Evolutionary conservation across 176 grass and related monocot species (phyloP).

Genomic region (Oryza longistaminata): DNA sequence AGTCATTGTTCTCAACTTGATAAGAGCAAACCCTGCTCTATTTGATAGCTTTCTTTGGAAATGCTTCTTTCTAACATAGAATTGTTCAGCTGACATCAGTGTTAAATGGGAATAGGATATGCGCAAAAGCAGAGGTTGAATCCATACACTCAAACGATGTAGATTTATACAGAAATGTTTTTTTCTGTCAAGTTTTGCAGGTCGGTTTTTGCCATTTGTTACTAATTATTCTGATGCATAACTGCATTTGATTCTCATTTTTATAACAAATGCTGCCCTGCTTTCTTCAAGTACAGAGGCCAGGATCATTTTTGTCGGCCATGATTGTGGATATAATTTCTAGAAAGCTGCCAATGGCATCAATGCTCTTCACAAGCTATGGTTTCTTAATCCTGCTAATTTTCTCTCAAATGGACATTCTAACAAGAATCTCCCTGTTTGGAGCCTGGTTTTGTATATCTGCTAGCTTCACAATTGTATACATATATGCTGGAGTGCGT

Average conservation of each 20-base stretch:
- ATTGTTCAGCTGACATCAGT: constrained; percentile 93
- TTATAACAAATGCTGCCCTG: neutral
- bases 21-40: constrained; percentile 83
- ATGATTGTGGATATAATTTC: constrained; percentile 80
- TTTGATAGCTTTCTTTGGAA: constrained; percentile 96
- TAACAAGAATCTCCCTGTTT: constrained; percentile 72
- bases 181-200: constrained; percentile 89
- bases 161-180: constrained; percentile 80
- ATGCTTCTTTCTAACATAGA: constrained; percentile 91
- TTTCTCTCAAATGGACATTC: constrained; percentile 61
- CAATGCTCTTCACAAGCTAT: constrained; percentile 77
- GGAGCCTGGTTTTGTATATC: constrained; percentile 83
- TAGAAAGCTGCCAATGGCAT: constrained; percentile 89
- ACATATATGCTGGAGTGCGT: constrained; percentile 96
- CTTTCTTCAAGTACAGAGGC: constrained; percentile 71
- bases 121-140: constrained; percentile 51
- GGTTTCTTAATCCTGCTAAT: constrained; percentile 71
- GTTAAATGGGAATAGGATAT: constrained; percentile 78
- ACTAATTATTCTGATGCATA: neutral
- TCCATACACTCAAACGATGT: constrained; percentile 54
- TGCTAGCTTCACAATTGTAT: constrained; percentile 83
- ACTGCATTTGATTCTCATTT: neutral
- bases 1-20: neutral
- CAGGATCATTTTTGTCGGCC: constrained; percentile 67
- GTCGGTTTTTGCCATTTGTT: constrained; percentile 35